phyloP scores from a whole-genome alignment of 306 rosid genomes.

The Sindora glabra region DNA sequence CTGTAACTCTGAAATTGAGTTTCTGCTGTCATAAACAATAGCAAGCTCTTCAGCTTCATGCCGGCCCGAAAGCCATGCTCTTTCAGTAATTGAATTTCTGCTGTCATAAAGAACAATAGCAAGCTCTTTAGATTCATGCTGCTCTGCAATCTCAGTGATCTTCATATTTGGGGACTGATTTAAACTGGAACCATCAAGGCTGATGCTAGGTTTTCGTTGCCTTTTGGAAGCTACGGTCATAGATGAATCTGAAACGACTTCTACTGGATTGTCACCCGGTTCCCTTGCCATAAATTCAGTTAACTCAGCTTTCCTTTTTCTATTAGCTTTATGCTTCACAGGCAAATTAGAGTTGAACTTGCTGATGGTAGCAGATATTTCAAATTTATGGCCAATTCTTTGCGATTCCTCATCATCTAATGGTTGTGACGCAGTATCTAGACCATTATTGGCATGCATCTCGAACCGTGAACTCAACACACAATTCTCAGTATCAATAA shows the following conservation, averaged over 20 bases:
- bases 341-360: conserved; percentile 3
- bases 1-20: conserved; percentile 24
- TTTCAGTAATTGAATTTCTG: not conserved
- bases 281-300: conserved; percentile 12
- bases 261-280: conserved; percentile 1
- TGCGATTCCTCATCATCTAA: conserved; percentile 14
- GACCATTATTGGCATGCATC: conserved; percentile 14
- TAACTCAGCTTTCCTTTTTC: conserved; percentile 26
- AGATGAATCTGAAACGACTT: conserved; percentile 15
- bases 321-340: conserved; percentile 5
- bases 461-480: conserved; percentile 17
- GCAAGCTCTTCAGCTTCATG: not conserved
- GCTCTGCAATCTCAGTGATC: conserved; percentile 11
- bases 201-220: conserved; percentile 20
- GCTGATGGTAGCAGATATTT: not conserved
- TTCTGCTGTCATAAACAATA: conserved; percentile 11
- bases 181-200: conserved; percentile 13
- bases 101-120: conserved; percentile 15
- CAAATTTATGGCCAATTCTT: conserved; percentile 1
- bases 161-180: conserved; percentile 12
- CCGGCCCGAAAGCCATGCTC: not conserved
- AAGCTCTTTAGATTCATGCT: conserved; percentile 9
- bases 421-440: conserved; percentile 12
- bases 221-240: conserved; percentile 24
- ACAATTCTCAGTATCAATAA: conserved; percentile 15